Base-by-base conservation (phyloP, 1,284 basidiomycete genomes). In the Cystobasidium sp. region DNA sequence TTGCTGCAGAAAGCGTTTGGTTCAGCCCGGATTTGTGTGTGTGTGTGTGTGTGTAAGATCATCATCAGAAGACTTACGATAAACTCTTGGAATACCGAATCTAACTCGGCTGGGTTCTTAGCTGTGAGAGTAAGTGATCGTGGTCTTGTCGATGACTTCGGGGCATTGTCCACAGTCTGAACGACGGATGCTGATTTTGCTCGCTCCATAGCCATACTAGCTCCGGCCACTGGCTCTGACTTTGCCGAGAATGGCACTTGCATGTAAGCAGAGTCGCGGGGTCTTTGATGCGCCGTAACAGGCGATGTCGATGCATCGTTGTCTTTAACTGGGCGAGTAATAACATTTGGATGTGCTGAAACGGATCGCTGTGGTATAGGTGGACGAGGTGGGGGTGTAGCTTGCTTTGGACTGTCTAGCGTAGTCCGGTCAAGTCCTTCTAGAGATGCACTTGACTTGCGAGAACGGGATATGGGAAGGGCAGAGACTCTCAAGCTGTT, bases 21-120 rank as follows among this genome's bases (percentile, higher is more conserved):
- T 12, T 44, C 12, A 8, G 20, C 61, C 24, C 47, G 61, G 12
- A 37, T 31, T 3, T 18, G 44, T 12, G 14, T 3, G 14, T n/a
- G 3, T 14, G 12, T 2, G 14, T 3, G 14, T n/a, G 3, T 14
- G 12, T 2, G 6, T 6, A 18, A 59, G 56, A 12, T n/a, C 24
- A 22, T 10, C 10, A 24, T 7, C 14, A 22, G 14, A 4, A 12
- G 6, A 47, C 64, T n/a, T 44, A 75, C 74, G 20, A 75, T 69
- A 31, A 75, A 59, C 16, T 75, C 65, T 49, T 56, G 44, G 24
- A 75, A 75, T 22, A 59, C 41, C 8, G 20, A 16, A 20, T 68
- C 66, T 7, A 75, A 39, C 1, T 68, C 63, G 24, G 63, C 70
- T 14, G 70, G 47, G 20, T 41, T 43, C 20, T 16, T 14, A 24